A percentile compares a stretch with the other conserved stretches of the same genome.
Conservation (phyloP, 441 rosid genomes). For the Brassica balearica region DNA sequence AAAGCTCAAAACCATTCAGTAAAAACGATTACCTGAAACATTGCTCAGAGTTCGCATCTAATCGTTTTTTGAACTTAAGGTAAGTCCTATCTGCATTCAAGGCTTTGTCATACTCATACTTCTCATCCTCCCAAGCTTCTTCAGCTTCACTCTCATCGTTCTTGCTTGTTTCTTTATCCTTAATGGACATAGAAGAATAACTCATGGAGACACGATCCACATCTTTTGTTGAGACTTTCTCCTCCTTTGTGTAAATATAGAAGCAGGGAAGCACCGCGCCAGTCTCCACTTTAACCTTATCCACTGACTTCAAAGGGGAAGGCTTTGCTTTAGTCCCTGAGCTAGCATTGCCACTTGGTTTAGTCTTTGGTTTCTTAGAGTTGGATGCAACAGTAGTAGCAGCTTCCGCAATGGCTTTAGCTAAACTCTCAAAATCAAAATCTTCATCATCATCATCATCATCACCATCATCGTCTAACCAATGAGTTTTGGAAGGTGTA, state of each 20-base stretch:
- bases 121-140: constrained; percentile 76
- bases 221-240: constrained; percentile 39
- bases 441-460: constrained; percentile 68
- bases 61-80: constrained; percentile 82
- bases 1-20: background rate
- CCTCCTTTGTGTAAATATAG: constrained; percentile 69
- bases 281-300: constrained; percentile 39
- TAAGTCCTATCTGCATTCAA: constrained; percentile 80
- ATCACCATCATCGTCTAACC: constrained; percentile 53
- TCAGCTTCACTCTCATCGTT: constrained; percentile 57
- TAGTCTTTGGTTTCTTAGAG: constrained; percentile 49
- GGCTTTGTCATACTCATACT: constrained; percentile 85
- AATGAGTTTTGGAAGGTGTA: constrained; percentile 54
- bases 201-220: constrained; percentile 50
- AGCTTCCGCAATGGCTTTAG: constrained; percentile 69
- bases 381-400: constrained; percentile 58
- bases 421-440: constrained; percentile 67
- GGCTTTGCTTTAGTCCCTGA: constrained; percentile 45
- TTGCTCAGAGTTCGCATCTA: constrained; percentile 84
- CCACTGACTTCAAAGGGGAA: constrained; percentile 41
- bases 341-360: constrained; percentile 32
- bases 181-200: constrained; percentile 54
- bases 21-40: constrained; percentile 73
- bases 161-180: constrained; percentile 49
- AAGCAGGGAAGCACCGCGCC: constrained; percentile 85